Evolutionary conservation across 1,284 basidiomycete genomes (phyloP).

Genomic region (Leccinum fuscescens): DNA sequence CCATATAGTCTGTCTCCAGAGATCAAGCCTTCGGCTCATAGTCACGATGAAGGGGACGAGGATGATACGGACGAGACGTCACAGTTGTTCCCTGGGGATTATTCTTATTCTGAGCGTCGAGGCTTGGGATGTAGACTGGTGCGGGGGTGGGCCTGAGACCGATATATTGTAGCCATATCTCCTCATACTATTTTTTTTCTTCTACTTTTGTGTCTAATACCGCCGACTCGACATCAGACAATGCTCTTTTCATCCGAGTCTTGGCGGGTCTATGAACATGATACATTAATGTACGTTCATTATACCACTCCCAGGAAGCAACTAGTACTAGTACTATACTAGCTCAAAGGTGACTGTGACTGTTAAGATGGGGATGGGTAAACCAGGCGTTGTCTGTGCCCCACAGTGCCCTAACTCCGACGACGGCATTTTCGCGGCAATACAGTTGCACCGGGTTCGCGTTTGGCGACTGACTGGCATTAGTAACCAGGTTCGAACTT

Average conservation of each 20-base stretch:
- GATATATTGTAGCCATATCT: neutral
- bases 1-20: conserved; percentile 33
- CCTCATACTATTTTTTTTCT: neutral
- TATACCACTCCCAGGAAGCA: too few species aligned
- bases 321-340: too few species aligned
- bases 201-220: neutral
- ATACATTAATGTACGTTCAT: too few species aligned
- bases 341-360: too few species aligned
- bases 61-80: conserved; percentile 39
- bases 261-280: too few species aligned
- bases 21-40: conserved; percentile 1
- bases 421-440: too few species aligned
- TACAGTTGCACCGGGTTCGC: neutral
- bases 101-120: conserved; percentile 39
- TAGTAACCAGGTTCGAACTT: too few species aligned
- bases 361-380: too few species aligned
- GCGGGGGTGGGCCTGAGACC: neutral
- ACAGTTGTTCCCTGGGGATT: conserved; percentile 52
- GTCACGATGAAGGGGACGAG: conserved; percentile 37
- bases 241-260: neutral
- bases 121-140: neutral
- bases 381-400: too few species aligned
- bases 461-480: too few species aligned
- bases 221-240: neutral
- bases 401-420: too few species aligned